phyloP scores from a whole-genome alignment of 371 early-diverging fungal species.

The Mucor lusitanicus region DNA sequence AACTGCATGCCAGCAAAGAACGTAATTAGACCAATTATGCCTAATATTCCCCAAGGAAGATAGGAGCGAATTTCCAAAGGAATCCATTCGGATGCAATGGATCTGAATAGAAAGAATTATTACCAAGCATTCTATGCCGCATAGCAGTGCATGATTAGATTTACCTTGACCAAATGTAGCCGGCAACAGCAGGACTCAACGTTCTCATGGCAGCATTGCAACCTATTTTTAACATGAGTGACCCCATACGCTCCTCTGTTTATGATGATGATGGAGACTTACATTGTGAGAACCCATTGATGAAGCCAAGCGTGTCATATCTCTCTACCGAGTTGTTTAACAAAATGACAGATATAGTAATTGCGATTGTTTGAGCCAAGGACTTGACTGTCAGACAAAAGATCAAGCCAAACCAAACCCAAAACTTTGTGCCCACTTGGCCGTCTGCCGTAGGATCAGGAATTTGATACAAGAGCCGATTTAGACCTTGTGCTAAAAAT shows the following conservation, averaged over 20 bases:
- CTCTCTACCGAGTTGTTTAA: conserved; percentile 33
- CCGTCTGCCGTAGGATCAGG: conserved; percentile 27
- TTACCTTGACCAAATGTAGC: conserved; percentile 44
- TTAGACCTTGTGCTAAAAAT: conserved; percentile 39
- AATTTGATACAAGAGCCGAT: conserved; percentile 32
- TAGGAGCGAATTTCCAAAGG: conserved; percentile 18
- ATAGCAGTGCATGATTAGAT: neutral
- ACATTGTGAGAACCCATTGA: conserved; percentile 50
- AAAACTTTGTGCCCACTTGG: conserved; percentile 31
- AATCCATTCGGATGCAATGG: conserved; percentile 10
- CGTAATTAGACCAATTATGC: conserved; percentile 13
- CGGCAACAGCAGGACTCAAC: conserved; percentile 42
- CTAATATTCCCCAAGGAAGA: conserved; percentile 18
- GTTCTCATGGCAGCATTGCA: conserved; percentile 44
- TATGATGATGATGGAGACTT: conserved; percentile 7
- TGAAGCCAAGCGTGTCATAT: conserved; percentile 29
- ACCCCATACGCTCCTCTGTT: too few species aligned
- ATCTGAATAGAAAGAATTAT: neutral
- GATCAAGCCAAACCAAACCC: conserved; percentile 48
- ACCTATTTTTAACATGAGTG: conserved; percentile 16
- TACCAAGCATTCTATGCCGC: neutral
- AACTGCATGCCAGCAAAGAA: conserved; percentile 13
- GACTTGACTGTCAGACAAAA: conserved; percentile 33
- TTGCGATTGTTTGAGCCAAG: conserved; percentile 30
- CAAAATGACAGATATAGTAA: conserved; percentile 33